Conservation (phyloP, 768 basidiomycete genomes). For the Kwoniella sp. region DNA sequence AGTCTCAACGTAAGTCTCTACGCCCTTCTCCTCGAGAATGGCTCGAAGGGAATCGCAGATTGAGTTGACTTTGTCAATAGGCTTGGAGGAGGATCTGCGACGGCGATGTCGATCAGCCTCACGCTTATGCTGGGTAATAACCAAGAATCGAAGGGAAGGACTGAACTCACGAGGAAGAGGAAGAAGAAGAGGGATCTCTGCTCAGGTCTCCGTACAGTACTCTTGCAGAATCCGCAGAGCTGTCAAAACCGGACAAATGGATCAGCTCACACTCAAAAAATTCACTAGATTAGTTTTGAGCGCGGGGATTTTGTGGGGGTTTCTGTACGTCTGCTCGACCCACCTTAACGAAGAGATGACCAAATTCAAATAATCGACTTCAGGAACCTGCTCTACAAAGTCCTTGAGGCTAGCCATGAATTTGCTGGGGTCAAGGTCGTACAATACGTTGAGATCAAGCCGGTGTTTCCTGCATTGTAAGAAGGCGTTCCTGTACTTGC, state of each 20-base stretch:
- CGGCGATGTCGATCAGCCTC: neutral
- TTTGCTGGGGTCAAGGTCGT: constrained; percentile 71
- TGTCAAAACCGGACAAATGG: neutral
- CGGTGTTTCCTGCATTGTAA: constrained; percentile 88
- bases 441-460: constrained; percentile 84
- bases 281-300: too few relatives aligned
- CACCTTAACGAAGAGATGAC: constrained; percentile 85
- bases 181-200: constrained; percentile 11
- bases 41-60: constrained; percentile 76
- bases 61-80: constrained; percentile 60
- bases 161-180: constrained; percentile 16
- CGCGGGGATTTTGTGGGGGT: too few relatives aligned
- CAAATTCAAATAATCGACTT: constrained; percentile 89
- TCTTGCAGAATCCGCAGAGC: constrained; percentile 16
- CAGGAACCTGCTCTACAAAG: constrained; percentile 82
- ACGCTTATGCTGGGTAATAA: neutral
- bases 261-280: too few relatives aligned
- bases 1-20: constrained; percentile 81
- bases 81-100: constrained; percentile 1
- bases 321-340: constrained; percentile 27
- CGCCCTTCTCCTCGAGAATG: constrained; percentile 69
- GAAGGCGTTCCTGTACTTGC: constrained; percentile 82
- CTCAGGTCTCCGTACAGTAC: constrained; percentile 17
- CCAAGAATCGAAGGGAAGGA: neutral
- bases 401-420: constrained; percentile 67